phyloP scores from a whole-genome alignment of 2,329 filamentous ascomycete genomes.

The Orbilia blumenaviensis region DNA sequence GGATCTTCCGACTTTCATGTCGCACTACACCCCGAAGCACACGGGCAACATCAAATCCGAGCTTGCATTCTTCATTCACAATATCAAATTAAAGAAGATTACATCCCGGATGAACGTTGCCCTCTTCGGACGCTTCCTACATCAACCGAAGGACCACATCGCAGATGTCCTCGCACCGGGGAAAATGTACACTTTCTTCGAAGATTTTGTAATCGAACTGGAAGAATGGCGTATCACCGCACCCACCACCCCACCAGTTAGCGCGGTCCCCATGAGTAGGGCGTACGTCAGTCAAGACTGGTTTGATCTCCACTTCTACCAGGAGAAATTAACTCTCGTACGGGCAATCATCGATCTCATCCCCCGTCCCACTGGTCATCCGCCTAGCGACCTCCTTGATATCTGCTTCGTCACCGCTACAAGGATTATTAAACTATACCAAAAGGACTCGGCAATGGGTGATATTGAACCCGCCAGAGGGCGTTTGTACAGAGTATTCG shows the following conservation, averaged over 20 bases:
- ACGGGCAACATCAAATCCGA: constrained; percentile 52
- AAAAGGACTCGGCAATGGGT: constrained; percentile 52
- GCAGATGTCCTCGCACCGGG: constrained; percentile 46
- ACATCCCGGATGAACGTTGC: constrained; percentile 51
- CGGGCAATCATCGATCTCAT: constrained; percentile 52
- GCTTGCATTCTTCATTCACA: constrained; percentile 52
- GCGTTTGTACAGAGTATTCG: constrained; percentile 49
- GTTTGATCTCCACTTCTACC: constrained; percentile 52
- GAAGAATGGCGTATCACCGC: constrained; percentile 48
- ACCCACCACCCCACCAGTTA: constrained; percentile 38
- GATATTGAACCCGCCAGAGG: constrained; percentile 50
- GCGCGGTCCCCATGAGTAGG: constrained; percentile 43
- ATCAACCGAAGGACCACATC: constrained; percentile 48
- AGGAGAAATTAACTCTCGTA: constrained; percentile 49
- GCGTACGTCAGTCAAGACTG: constrained; percentile 49
- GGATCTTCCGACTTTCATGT: constrained; percentile 50
- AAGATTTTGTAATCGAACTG: constrained; percentile 48
- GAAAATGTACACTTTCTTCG: constrained; percentile 52
- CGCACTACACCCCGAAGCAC: constrained; percentile 46
- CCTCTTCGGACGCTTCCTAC: constrained; percentile 44
- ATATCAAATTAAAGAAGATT: constrained; percentile 53
- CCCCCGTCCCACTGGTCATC: constrained; percentile 40
- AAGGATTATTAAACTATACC: constrained; percentile 47
- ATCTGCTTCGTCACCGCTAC: constrained; percentile 52
- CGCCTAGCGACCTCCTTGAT: constrained; percentile 47